Percentiles rank a stretch among this genome's conserved stretches.
Evolutionary conservation across 805 yeast species (phyloP).

Genomic region (Candida multigemmis): DNA sequence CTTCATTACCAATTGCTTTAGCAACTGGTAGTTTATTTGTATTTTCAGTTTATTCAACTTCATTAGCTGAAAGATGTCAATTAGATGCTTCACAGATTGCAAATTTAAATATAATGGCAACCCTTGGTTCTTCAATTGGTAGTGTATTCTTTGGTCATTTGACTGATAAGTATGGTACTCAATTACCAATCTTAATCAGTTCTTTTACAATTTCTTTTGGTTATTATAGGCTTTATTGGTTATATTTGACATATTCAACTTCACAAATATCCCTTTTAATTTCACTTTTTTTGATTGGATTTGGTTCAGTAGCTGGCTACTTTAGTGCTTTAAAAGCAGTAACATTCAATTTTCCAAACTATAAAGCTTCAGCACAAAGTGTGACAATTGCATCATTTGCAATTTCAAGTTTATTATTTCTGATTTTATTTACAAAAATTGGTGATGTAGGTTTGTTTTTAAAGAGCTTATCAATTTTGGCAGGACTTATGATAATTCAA

Average conservation of each 20-base stretch:
- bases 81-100: conserved; percentile 18
- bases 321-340: conserved; percentile 26
- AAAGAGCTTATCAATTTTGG: conserved; percentile 11
- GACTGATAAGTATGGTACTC: conserved; percentile 24
- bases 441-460: conserved; percentile 15
- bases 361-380: conserved; percentile 26
- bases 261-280: conserved; percentile 7
- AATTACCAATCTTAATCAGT: conserved; percentile 20
- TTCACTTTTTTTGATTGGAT: conserved; percentile 22
- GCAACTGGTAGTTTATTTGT: conserved; percentile 25
- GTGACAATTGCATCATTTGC: conserved; percentile 28
- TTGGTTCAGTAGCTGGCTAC: conserved; percentile 24
- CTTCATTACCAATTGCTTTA: conserved; percentile 23
- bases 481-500: conserved; percentile 14
- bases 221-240: conserved; percentile 16
- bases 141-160: conserved; percentile 21
- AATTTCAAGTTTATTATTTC: conserved; percentile 19
- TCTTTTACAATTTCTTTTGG: conserved; percentile 14
- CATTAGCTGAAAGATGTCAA: conserved; percentile 19
- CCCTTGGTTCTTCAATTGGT: conserved; percentile 24
- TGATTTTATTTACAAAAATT: conserved; percentile 10
- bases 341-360: conserved; percentile 19
- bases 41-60: conserved; percentile 23
- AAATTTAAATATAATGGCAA: conserved; percentile 20
- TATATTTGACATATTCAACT: conserved; percentile 12